phyloP scores from a whole-genome alignment of 805 yeast species.

The Candida broadrunensis region DNA sequence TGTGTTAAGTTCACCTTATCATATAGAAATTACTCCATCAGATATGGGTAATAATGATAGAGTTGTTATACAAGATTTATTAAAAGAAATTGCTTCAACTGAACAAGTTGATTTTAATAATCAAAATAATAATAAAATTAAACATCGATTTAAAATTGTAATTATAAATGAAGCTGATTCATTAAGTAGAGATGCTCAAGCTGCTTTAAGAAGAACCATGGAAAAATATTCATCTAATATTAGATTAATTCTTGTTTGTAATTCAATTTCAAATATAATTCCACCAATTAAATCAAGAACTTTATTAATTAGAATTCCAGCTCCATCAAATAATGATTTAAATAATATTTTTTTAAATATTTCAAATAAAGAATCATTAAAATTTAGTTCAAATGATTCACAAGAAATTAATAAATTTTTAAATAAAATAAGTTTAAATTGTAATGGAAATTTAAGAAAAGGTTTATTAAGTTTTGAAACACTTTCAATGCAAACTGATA shows the following conservation, averaged over 20 bases:
- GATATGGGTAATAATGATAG: conserved; percentile 97
- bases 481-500: conserved; percentile 64
- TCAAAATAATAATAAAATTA: conserved; percentile 38
- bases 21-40: conserved; percentile 92
- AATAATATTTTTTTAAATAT: conserved; percentile 51
- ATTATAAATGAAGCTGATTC: conserved; percentile 91
- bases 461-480: conserved; percentile 82
- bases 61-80: conserved; percentile 87
- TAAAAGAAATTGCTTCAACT: conserved; percentile 92
- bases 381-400: conserved; percentile 39
- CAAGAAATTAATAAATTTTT: conserved; percentile 34
- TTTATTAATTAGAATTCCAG: conserved; percentile 78
- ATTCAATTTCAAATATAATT: conserved; percentile 86
- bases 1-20: conserved; percentile 87
- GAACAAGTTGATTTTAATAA: conserved; percentile 84
- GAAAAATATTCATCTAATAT: conserved; percentile 89
- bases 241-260: conserved; percentile 79
- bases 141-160: conserved; percentile 70
- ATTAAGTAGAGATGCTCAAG: conserved; percentile 89
- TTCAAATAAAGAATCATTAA: conserved; percentile 52
- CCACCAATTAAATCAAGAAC: conserved; percentile 95
- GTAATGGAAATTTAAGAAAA: conserved; percentile 73
- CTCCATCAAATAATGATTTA: conserved; percentile 69
- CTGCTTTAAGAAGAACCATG: conserved; percentile 94
- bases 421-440: conserved; percentile 48